Conservation (phyloP, 768 basidiomycete genomes). For the Dictyophora rubrovolvata region DNA sequence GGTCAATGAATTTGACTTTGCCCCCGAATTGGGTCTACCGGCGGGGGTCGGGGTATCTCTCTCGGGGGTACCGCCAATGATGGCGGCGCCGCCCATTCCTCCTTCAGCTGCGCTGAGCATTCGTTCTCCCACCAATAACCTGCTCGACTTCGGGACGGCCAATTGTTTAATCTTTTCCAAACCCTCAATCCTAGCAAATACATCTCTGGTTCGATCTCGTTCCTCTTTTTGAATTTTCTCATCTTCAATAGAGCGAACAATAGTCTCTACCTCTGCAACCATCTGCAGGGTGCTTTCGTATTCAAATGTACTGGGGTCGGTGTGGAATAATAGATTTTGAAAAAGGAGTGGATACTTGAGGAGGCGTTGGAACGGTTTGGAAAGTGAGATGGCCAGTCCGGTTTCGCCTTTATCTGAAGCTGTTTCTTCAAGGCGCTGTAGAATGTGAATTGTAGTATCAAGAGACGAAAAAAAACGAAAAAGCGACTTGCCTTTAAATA, state of each 20-base stretch:
- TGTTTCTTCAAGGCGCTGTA: conserved; percentile 55
- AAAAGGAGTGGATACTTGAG: conserved; percentile 96
- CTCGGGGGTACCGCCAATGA: conserved; percentile 31
- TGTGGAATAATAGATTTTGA: conserved; percentile 94
- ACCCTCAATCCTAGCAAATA: conserved; percentile 93
- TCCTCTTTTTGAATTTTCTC: conserved; percentile 97
- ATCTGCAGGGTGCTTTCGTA: conserved; percentile 94
- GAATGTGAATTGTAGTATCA: neutral
- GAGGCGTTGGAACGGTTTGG: conserved; percentile 94
- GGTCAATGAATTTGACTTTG: conserved; percentile 13
- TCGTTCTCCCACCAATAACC: conserved; percentile 74
- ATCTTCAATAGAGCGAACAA: conserved; percentile 94
- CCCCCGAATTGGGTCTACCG: neutral
- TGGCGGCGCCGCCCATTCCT: conserved; percentile 25
- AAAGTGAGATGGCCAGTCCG: conserved; percentile 87
- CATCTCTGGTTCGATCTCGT: conserved; percentile 88
- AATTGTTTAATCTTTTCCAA: conserved; percentile 89
- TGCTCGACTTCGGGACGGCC: conserved; percentile 80
- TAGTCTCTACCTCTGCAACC: conserved; percentile 94
- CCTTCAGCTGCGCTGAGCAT: neutral
- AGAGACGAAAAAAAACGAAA: neutral
- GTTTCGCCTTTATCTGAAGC: conserved; percentile 87
- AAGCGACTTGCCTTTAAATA: conserved; percentile 36
- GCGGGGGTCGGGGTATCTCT: conserved; percentile 9
- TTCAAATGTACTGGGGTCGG: conserved; percentile 94